Conservation (phyloP, 2,329 filamentous ascomycete genomes). For the Juglanconis sp. region DNA sequence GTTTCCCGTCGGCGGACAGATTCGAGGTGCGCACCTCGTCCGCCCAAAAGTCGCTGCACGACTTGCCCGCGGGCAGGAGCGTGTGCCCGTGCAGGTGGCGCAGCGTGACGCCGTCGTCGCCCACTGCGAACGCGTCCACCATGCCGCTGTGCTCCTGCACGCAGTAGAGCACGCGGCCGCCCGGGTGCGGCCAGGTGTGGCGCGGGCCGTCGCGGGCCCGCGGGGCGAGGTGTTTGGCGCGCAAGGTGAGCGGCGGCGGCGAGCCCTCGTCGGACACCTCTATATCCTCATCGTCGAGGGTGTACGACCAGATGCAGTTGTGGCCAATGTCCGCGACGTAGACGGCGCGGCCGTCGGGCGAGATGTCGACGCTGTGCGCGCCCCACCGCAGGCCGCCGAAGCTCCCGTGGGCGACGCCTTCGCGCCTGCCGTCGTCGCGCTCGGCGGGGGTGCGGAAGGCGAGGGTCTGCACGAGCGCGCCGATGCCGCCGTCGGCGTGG, state of each 20-base stretch:
- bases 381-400: slow-evolving; percentile 21
- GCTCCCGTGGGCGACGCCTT: slow-evolving; percentile 17
- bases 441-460: slow-evolving; percentile 15
- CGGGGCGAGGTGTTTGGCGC: slow-evolving; percentile 29
- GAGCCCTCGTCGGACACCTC: not conserved
- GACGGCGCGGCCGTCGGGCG: slow-evolving; percentile 18
- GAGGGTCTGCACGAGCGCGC: slow-evolving; percentile 15
- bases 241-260: not conserved
- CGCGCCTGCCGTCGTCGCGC: slow-evolving; percentile 16
- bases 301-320: slow-evolving; percentile 21
- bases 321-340: slow-evolving; percentile 21
- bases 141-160: slow-evolving; percentile 23
- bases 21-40: slow-evolving; percentile 21
- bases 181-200: slow-evolving; percentile 21
- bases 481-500: slow-evolving; percentile 14
- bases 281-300: slow-evolving; percentile 2
- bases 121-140: slow-evolving; percentile 19
- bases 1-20: not conserved
- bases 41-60: slow-evolving; percentile 15
- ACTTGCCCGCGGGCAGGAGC: slow-evolving; percentile 9
- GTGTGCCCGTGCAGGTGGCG: slow-evolving; percentile 15
- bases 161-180: slow-evolving; percentile 20
- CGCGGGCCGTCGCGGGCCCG: slow-evolving; percentile 19
- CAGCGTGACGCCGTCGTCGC: slow-evolving; percentile 9
- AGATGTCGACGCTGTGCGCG: slow-evolving; percentile 19